A percentile compares a stretch with the other conserved stretches of the same genome.
These are phyloP conservation scores for Rhizopogon vesiculosus DNA, from an alignment of 768 basidiomycete genomes.

Conservation along the genomic window DNA sequence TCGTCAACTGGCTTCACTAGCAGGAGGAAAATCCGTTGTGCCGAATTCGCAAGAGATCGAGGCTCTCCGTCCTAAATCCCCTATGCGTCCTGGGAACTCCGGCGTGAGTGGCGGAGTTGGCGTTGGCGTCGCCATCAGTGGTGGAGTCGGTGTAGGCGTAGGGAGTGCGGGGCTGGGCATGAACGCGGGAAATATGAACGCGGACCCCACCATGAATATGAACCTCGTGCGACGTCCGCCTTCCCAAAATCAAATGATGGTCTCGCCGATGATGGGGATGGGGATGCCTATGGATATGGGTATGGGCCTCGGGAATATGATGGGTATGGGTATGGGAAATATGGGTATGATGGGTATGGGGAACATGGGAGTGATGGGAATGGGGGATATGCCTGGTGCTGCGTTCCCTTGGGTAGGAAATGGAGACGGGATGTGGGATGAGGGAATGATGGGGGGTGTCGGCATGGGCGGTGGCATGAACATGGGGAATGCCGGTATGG, in stretches of 20 bases:
- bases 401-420: conserved; percentile 30
- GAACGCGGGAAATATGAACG: conserved; percentile 1
- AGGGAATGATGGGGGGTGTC: conserved; percentile 39
- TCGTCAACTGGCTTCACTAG: conserved; percentile 42
- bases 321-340: conserved; percentile 33
- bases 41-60: conserved; percentile 81
- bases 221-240: conserved; percentile 1
- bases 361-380: conserved; percentile 31
- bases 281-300: conserved; percentile 31
- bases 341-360: conserved; percentile 33
- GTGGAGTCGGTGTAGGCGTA: conserved; percentile 16
- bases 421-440: conserved; percentile 34
- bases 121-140: conserved; percentile 16
- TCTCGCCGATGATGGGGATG: conserved; percentile 40
- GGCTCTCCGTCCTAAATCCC: conserved; percentile 80
- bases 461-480: conserved; percentile 19
- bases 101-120: conserved; percentile 22
- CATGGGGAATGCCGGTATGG: conserved; percentile 18
- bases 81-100: conserved; percentile 41
- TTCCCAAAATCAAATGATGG: conserved; percentile 24
- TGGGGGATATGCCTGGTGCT: conserved; percentile 26
- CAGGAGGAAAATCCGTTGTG: conserved; percentile 56
- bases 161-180: conserved; percentile 4
- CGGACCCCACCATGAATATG: conserved; percentile 10
- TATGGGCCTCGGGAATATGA: conserved; percentile 34